Evolutionary conservation across 2,329 filamentous ascomycete genomes (phyloP).

Genomic region (Colletotrichum lini): DNA sequence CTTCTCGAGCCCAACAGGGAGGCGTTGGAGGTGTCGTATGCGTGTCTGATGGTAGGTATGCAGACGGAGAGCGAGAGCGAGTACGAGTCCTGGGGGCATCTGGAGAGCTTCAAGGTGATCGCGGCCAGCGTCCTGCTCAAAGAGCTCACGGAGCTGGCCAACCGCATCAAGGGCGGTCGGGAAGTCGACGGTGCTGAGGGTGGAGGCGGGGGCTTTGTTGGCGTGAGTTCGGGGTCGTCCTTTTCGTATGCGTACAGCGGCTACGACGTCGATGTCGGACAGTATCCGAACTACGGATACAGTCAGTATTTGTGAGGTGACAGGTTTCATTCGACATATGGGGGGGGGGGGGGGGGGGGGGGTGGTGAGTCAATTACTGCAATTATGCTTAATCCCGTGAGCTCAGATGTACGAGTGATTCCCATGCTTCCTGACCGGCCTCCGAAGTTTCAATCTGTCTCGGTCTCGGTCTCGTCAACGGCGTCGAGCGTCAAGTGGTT

Average conservation of each 20-base stretch:
- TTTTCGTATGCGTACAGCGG: constrained; percentile 30
- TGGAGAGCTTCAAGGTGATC: constrained; percentile 56
- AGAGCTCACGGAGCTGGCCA: constrained; percentile 45
- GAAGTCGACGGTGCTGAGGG: constrained; percentile 1
- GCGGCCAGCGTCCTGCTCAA: constrained; percentile 54
- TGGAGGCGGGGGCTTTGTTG: constrained; percentile 21
- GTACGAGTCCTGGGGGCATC: not conserved
- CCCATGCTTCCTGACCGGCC: not conserved
- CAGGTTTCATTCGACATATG: not conserved
- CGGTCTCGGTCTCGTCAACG: not conserved
- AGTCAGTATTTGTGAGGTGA: constrained; percentile 12
- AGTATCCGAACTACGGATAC: constrained; percentile 37
- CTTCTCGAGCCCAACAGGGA: constrained; percentile 41
- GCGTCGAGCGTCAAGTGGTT: too few species aligned
- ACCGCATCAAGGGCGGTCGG: constrained; percentile 15
- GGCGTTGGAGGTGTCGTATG: constrained; percentile 53
- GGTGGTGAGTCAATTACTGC: too few species aligned
- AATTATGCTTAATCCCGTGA: too few species aligned
- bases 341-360: too few species aligned
- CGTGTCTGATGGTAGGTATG: constrained; percentile 51
- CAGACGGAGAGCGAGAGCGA: constrained; percentile 37
- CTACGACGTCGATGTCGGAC: constrained; percentile 35
- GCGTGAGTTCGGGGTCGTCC: constrained; percentile 20
- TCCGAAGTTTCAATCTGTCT: not conserved
- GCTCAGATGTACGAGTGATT: too few species aligned